phyloP scores from a whole-genome alignment of 768 basidiomycete genomes.

The Auricularia cornea region DNA sequence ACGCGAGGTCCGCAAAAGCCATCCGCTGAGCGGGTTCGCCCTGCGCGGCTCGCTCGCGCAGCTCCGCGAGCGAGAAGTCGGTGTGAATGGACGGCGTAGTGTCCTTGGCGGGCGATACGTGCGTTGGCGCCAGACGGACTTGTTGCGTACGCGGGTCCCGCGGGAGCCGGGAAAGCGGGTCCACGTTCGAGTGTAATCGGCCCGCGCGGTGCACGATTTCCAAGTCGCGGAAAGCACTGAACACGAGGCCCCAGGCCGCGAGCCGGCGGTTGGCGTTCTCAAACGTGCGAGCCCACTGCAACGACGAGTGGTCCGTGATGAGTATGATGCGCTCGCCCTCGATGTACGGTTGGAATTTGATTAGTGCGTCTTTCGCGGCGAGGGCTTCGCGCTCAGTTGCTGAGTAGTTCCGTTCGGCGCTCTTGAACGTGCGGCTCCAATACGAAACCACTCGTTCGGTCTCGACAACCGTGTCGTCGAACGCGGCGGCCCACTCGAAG shows the following conservation, averaged over 20 bases:
- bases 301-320: slow-evolving; percentile 11
- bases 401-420: slow-evolving; percentile 11
- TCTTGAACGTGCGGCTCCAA: slow-evolving; percentile 11
- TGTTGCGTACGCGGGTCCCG: not conserved
- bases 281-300: slow-evolving; percentile 11
- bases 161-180: slow-evolving; percentile 7
- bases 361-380: slow-evolving; percentile 10
- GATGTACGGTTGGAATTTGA: slow-evolving; percentile 12
- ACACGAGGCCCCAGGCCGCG: slow-evolving; percentile 2
- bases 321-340: slow-evolving; percentile 10
- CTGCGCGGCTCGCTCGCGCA: not conserved
- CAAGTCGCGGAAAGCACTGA: slow-evolving; percentile 7
- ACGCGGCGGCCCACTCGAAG: slow-evolving; percentile 14
- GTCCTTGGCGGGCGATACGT: not conserved
- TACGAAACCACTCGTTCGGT: slow-evolving; percentile 11
- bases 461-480: slow-evolving; percentile 6
- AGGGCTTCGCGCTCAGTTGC: slow-evolving; percentile 11
- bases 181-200: slow-evolving; percentile 11
- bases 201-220: slow-evolving; percentile 10
- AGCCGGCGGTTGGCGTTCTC: slow-evolving; percentile 10
- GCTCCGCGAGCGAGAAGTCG: not conserved
- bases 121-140: not conserved
- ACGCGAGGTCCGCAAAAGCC: not conserved
- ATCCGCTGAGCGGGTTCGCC: not conserved
- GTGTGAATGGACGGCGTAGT: not conserved